Conservation (phyloP, 176 grass and related monocot species). For the Musa acuminata region DNA sequence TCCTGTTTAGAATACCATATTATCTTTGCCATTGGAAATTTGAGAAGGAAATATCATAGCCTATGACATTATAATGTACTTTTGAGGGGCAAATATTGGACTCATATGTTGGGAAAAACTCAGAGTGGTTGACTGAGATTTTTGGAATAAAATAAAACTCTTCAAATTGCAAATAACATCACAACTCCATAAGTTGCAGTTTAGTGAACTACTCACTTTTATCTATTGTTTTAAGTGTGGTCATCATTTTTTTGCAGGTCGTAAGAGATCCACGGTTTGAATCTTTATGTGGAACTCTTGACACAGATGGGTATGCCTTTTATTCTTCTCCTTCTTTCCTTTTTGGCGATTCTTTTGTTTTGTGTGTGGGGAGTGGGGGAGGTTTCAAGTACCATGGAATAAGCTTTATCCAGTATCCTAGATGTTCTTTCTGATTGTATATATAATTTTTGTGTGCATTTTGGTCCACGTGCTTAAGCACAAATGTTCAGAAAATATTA, state of each 20-base stretch:
- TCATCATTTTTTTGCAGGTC: neutral
- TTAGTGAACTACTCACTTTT: neutral
- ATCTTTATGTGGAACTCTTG: slow-evolving; percentile 48
- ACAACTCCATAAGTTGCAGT: no score
- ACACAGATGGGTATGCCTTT: slow-evolving; percentile 60
- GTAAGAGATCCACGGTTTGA: slow-evolving; percentile 51
- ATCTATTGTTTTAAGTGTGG: neutral
- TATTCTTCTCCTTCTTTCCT: neutral
- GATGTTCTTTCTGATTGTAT: neutral
- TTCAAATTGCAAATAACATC: no score
- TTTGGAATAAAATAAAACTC: neutral
- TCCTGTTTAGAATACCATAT: no score
- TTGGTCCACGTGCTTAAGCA: neutral
- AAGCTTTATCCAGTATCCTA: neutral
- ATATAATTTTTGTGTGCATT: neutral
- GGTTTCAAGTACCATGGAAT: neutral
- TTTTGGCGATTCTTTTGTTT: neutral
- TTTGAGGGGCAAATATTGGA: neutral
- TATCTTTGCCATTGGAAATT: no score
- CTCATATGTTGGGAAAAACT: neutral
- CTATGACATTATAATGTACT: neutral
- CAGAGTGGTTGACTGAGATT: neutral
- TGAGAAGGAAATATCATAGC: no score
- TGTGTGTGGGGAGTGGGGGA: neutral
- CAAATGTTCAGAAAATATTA: neutral